Base-by-base conservation (phyloP, 257 asterid genomes). In the Nyctanthes arbortristis region DNA sequence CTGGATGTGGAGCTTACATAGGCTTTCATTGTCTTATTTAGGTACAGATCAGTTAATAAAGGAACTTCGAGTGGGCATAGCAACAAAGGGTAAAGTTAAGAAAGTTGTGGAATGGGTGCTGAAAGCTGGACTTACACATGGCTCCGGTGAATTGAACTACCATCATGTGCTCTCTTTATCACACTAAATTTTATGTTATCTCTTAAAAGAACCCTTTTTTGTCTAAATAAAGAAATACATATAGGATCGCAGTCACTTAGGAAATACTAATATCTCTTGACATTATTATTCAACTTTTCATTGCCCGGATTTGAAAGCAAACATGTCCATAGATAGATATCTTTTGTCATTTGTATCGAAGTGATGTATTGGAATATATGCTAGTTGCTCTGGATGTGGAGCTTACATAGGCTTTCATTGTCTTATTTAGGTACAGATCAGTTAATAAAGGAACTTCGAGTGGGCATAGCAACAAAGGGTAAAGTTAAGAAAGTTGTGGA, bases 31-130 rank as follows among this genome's bases (percentile, higher is more conserved):
- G 30, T 60, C 47, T 70, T 40, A 28, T 70, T 31, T 72, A 89
- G 93, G 85, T 66, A 68, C 63, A 65, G 77, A 83, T 70, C 81
- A 81, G 55, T 32, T 80, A 72, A 59, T 84, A 52, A 58, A 14
- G 66, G 80, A 77, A 36, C 75, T 81, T 75, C 84, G 76, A 8
- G 67, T 80, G 34, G 87, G 91, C 28, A 65, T 65, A 72, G 66
- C 84, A 20, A 72, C 82, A 8, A 87, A 63, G 77, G 82, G 71
- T 47, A 89, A 89, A 72, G 86, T 87, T 79, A 77, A 45, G 60
- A 89, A 75, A 80, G 90, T 89, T 65, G 73, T 72, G 52, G 82
- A 75, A 59, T 89, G 93, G 96, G 61, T 87, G 78, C 91, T 69
- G 67, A 78, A 79, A 59, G 81, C 87, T 52, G 83, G 75, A 70